Evolutionary conservation across 2,329 filamentous ascomycete species (phyloP), one percentile per base, ranked within the genome.

Genomic region (Claviceps fusiformis): DNA sequence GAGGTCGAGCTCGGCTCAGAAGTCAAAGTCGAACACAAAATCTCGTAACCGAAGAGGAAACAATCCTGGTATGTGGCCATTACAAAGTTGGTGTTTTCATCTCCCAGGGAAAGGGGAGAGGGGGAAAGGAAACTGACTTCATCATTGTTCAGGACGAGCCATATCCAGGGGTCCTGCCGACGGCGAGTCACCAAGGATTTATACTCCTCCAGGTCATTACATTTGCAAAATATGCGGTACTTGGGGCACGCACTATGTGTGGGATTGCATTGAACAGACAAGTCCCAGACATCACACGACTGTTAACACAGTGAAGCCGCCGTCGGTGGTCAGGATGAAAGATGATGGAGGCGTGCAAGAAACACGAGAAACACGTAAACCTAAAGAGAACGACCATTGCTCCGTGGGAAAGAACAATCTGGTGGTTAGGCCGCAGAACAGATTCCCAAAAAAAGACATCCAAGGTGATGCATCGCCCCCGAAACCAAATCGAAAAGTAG

Each of bases 201-300:
- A 24, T 24, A 33, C 46, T 19, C 53, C 46, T 6, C 56, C 50
- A 5, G 44, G 29, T 24, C 53, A 49, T n/a, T 57, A 54, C 27
- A 49, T 54, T 19, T 56, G 55, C 44, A 33, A 17, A 8, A 35
- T 56, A 35, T 56, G 55, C 27, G 52, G 52, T 35, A 17, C 31
- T 5, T 48, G 19, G 11, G 55, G 52, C 8, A 24, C 5, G 6
- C 55, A 56, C 29, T 52, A n/a, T 37, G 55, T 54, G 5, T 56
- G 52, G 55, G 27, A 54, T 17, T 56, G 55, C 44, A 24, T 43
- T 7, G 15, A 48, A 41, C 43, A 19, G 50, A 37, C 4, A 19
- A 17, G 13, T 46, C n/a, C 17, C 35, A 31, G 50, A 35, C n/a
- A 35, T 27, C 50, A 39, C 10, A 17, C 11, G 39, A 27, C 29